Evolutionary conservation across 768 basidiomycete species (phyloP).

Genomic region (Pholiota conissans): DNA sequence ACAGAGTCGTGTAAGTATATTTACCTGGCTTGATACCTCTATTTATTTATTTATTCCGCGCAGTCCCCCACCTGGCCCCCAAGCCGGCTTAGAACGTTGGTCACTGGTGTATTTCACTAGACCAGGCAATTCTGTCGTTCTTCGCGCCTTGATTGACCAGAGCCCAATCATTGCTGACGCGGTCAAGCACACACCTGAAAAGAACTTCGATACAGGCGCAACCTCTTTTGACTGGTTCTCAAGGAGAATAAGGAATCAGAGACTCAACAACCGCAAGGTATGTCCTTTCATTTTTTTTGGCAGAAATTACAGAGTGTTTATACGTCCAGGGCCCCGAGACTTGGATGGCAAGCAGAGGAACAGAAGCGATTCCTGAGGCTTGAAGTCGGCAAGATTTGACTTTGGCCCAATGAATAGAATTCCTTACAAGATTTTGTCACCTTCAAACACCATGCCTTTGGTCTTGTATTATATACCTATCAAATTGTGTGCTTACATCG

Average conservation of each 20-base stretch:
- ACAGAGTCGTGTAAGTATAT: constrained; percentile 54
- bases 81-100: constrained; percentile 55
- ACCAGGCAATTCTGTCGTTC: constrained; percentile 51
- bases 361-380: constrained; percentile 30
- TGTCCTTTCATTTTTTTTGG: constrained; percentile 2
- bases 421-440: too few species aligned
- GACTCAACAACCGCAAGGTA: constrained; percentile 43
- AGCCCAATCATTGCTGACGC: constrained; percentile 50
- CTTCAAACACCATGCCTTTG: too few species aligned
- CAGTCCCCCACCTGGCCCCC: constrained; percentile 60
- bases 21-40: background rate
- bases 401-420: too few species aligned
- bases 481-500: too few species aligned
- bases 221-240: constrained; percentile 46
- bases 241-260: constrained; percentile 43
- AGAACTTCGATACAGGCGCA: constrained; percentile 33
- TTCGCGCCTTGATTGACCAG: constrained; percentile 51
- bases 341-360: constrained; percentile 48
- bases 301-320: background rate
- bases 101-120: constrained; percentile 71
- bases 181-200: constrained; percentile 37
- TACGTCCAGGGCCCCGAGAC: constrained; percentile 40
- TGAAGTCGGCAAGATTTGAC: background rate
- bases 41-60: background rate
- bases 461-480: too few species aligned